Evolutionary conservation across 192 early-diverging fungal genomes (phyloP), one percentile per base, ranked within the genome.

Genomic region (Coemansia javaensis): DNA sequence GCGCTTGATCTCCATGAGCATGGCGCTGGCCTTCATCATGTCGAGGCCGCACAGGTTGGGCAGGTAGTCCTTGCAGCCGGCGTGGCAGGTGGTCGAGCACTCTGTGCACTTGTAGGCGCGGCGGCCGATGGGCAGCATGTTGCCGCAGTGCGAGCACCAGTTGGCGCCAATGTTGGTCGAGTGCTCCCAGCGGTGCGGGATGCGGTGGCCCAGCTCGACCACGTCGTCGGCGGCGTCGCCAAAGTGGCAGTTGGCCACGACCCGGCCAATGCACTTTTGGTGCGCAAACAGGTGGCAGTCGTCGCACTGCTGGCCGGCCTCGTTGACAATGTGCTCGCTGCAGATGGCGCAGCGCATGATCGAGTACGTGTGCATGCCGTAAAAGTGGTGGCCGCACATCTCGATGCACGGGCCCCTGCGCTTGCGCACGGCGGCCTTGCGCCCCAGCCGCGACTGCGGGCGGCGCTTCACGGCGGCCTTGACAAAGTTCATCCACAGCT

Each of bases 61-160:
- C 15, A 99, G 85, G 39, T 90, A 79, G 42, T 83, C 79, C 43
- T 82, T 78, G 69, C 96, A 99, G 16, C 79, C 79, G 21, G 82
- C 76, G 62, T 99, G 96, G 53, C 89, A 89, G 1, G 85, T 80
- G 31, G 81, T 63, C 36, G 64, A 56, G 75, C 96, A 99, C 76
- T 97, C 94, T 46, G 75, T 53, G 57, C 63, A 78, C 51, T 83
- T 84, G 46, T 56, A 35, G 13, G 61, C 55, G 18, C 64, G 50
- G 0, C 72, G 58, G 22, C 90, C 87, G 6, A 99, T 68, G 15
- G 94, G 81, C 30, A 98, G 84, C 87, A 99, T 90, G 32, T 82
- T 90, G 25, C 96, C 96, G 74, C 96, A 99, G 74, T 99, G 96
- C 56, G 85, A 90, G 66, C 96, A 99, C 96, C 96, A 99, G 66